These are phyloP conservation scores for Chaetomium sp. DNA, from an alignment of 2,329 filamentous ascomycete species.

Conservation along the genomic window DNA sequence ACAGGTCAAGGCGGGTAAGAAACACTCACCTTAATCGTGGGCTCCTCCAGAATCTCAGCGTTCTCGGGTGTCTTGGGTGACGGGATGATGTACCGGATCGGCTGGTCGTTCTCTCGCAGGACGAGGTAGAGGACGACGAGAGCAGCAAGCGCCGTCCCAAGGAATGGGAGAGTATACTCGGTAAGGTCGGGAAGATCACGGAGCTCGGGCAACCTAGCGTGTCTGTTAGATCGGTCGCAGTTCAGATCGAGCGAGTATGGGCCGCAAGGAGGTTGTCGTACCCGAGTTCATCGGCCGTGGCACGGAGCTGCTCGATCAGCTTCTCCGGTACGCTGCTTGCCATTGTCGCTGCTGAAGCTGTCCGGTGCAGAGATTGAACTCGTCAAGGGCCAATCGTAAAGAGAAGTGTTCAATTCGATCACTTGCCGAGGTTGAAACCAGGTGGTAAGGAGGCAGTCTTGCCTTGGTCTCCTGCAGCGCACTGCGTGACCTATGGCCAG, in stretches of 20 bases:
- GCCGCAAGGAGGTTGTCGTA: not conserved
- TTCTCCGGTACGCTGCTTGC: slow-evolving; percentile 4
- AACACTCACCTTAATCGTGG: slow-evolving; percentile 50
- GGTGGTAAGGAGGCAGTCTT: not conserved
- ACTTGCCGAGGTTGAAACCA: not conserved
- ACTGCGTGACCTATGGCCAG: too few relatives aligned
- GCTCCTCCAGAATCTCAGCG: slow-evolving; percentile 50
- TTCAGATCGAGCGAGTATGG: not conserved
- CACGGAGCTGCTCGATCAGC: slow-evolving; percentile 18
- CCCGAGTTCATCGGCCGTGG: slow-evolving; percentile 11
- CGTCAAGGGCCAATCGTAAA: not conserved
- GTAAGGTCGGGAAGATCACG: slow-evolving; percentile 8
- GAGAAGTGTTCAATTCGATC: slow-evolving; percentile 16
- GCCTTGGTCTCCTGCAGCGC: too few relatives aligned
- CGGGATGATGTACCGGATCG: slow-evolving; percentile 55
- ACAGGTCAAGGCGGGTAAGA: not conserved
- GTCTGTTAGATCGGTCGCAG: not conserved
- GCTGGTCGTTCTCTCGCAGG: slow-evolving; percentile 32
- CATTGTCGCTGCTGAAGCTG: slow-evolving; percentile 11
- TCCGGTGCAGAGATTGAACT: not conserved
- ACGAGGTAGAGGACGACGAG: slow-evolving; percentile 21
- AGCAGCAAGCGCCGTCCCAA: slow-evolving; percentile 14
- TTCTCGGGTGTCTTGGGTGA: slow-evolving; percentile 55
- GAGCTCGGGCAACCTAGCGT: not conserved
- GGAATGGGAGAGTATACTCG: slow-evolving; percentile 7